Evolutionary conservation across 805 yeast species (phyloP).

Genomic region (Limtongia smithiae): DNA sequence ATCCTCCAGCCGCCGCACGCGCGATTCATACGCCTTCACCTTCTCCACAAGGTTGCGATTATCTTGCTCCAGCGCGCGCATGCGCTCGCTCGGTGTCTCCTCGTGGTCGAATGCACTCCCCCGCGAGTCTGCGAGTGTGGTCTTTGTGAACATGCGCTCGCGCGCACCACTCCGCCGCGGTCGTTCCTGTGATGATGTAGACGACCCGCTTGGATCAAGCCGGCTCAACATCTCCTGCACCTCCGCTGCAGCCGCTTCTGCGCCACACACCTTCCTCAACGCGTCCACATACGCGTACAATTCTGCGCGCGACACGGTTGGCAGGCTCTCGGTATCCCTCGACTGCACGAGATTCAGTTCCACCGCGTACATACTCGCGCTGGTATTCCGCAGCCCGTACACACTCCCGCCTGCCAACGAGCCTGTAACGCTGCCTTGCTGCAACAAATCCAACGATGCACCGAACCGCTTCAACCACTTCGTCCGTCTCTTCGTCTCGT

Average conservation of each 20-base stretch:
- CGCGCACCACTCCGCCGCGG: background rate
- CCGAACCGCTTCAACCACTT: conserved; percentile 67
- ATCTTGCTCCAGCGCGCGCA: conserved; percentile 1
- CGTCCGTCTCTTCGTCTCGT: conserved; percentile 52
- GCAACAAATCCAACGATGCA: conserved; percentile 20
- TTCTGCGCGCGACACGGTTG: conserved; percentile 18
- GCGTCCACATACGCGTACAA: conserved; percentile 29
- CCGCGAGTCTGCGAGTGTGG: conserved; percentile 15
- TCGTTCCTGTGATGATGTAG: background rate
- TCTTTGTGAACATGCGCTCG: conserved; percentile 19
- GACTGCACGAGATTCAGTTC: conserved; percentile 26
- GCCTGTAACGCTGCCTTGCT: conserved; percentile 10
- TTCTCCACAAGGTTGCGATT: conserved; percentile 37
- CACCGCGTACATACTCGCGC: conserved; percentile 25
- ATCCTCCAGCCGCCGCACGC: conserved; percentile 75
- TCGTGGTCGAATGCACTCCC: conserved; percentile 14
- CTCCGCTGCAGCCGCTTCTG: conserved; percentile 33
- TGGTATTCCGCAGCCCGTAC: conserved; percentile 19
- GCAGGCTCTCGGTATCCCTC: conserved; percentile 6
- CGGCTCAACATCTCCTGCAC: conserved; percentile 34
- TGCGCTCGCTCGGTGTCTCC: background rate
- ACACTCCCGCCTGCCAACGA: conserved; percentile 4
- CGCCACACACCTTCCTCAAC: conserved; percentile 30
- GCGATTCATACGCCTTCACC: conserved; percentile 59
- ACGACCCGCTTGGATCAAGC: conserved; percentile 5